Conservation (phyloP, 2,329 filamentous ascomycete genomes). For the Xylaria sp. region DNA sequence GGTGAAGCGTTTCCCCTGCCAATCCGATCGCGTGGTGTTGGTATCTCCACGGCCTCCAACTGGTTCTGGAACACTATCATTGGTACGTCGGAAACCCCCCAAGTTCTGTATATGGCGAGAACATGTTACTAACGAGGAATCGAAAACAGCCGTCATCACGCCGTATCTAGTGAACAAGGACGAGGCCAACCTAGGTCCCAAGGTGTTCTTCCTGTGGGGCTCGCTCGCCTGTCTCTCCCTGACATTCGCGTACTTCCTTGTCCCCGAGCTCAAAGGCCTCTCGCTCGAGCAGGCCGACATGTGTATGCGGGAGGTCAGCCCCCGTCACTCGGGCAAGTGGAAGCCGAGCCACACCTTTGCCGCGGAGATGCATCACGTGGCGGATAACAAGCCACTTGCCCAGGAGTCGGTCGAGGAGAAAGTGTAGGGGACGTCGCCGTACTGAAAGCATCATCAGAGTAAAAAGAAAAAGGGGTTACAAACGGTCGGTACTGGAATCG, state of each 20-base stretch:
- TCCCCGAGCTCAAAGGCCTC: conserved; percentile 76
- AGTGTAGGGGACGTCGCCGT: conserved; percentile 21
- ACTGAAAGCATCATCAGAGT: not conserved
- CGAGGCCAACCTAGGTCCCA: conserved; percentile 44
- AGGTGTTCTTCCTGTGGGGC: conserved; percentile 64
- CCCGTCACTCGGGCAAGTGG: conserved; percentile 42
- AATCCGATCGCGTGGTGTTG: conserved; percentile 73
- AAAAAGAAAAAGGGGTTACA: too few species aligned
- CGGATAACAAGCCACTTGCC: conserved; percentile 29
- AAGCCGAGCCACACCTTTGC: conserved; percentile 41
- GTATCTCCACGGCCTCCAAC: conserved; percentile 71
- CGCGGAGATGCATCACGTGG: conserved; percentile 36
- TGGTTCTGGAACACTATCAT: conserved; percentile 71
- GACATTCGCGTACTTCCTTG: conserved; percentile 59
- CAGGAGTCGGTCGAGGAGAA: conserved; percentile 31
- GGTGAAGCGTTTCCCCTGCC: conserved; percentile 77
- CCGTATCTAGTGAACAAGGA: conserved; percentile 69
- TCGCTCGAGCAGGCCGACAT: conserved; percentile 74
- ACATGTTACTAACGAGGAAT: conserved; percentile 7
- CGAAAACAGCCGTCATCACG: conserved; percentile 56
- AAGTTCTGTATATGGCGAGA: not conserved
- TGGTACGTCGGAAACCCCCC: conserved; percentile 17
- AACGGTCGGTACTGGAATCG: too few species aligned
- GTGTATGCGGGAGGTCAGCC: conserved; percentile 54
- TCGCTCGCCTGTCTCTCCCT: conserved; percentile 58